Conservation (phyloP, 352 stramenopile species). For the Blastocystis sp. region DNA sequence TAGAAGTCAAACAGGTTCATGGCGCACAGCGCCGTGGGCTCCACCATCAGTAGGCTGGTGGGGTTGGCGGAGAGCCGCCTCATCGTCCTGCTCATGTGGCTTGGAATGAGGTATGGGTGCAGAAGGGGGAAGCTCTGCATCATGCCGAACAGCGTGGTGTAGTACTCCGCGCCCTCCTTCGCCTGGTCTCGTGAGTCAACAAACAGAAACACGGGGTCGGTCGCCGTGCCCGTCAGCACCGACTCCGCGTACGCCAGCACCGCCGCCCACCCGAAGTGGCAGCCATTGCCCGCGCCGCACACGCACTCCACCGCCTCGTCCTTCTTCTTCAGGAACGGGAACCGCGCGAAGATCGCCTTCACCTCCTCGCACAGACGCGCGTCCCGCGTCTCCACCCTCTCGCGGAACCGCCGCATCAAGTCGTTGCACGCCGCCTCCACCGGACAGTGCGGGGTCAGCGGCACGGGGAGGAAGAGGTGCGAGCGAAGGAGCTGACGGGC, state of each 20-base stretch:
- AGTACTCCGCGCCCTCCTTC: neutral
- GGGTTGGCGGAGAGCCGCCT: neutral
- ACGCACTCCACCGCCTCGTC: neutral
- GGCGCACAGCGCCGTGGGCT: neutral
- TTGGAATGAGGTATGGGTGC: neutral
- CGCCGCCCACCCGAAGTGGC: neutral
- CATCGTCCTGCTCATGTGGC: neutral
- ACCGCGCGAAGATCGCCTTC: neutral
- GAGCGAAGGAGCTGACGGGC: neutral
- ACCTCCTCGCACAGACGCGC: neutral
- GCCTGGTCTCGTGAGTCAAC: neutral
- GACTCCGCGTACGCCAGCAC: neutral
- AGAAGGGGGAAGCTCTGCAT: neutral
- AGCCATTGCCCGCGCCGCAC: neutral
- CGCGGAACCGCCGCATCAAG: neutral
- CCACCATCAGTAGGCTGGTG: neutral
- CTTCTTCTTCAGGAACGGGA: neutral
- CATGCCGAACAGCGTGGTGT: neutral
- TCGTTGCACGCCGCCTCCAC: neutral
- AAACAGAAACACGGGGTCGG: neutral
- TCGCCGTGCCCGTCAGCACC: neutral
- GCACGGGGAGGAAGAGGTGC: neutral
- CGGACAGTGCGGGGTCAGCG: neutral
- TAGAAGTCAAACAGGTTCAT: neutral
- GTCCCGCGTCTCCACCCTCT: neutral